Conservation (phyloP, 805 yeast species). For the Ogataea degrootiae region DNA sequence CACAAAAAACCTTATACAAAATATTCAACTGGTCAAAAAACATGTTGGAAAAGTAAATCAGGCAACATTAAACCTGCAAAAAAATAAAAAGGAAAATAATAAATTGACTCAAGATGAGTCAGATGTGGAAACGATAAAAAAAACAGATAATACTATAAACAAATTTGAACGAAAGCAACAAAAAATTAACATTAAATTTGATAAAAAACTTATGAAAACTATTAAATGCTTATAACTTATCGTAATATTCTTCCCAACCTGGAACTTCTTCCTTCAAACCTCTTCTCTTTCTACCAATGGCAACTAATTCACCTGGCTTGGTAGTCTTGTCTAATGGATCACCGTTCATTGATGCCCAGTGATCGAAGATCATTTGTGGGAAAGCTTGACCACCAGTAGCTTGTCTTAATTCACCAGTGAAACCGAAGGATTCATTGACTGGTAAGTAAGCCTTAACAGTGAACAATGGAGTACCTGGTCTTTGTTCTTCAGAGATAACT, state of each 20-base stretch:
- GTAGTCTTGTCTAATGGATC: conserved; percentile 85
- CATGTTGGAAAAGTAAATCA: no score
- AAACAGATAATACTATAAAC: conserved; percentile 12
- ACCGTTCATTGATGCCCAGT: conserved; percentile 89
- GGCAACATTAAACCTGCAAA: not conserved
- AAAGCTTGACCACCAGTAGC: conserved; percentile 99
- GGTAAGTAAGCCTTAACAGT: conserved; percentile 99
- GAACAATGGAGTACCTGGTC: conserved; percentile 99
- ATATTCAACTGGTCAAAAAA: no score
- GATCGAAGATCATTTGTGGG: conserved; percentile 99
- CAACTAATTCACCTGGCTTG: conserved; percentile 58
- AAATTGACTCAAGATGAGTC: not conserved
- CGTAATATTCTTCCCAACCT: conserved; percentile 99
- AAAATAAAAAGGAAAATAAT: not conserved
- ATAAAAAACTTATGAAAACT: not conserved
- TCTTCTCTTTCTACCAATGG: conserved; percentile 80
- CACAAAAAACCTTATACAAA: not conserved
- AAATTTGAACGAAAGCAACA: conserved; percentile 6
- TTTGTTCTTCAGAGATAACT: conserved; percentile 98
- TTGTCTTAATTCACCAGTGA: conserved; percentile 98
- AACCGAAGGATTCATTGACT: conserved; percentile 99
- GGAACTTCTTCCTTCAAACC: conserved; percentile 97
- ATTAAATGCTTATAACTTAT: conserved; percentile 57
- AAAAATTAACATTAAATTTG: conserved; percentile 1
- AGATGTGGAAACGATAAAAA: not conserved